Conservation (phyloP, 352 stramenopile genomes). For the Phytophthora pini region DNA sequence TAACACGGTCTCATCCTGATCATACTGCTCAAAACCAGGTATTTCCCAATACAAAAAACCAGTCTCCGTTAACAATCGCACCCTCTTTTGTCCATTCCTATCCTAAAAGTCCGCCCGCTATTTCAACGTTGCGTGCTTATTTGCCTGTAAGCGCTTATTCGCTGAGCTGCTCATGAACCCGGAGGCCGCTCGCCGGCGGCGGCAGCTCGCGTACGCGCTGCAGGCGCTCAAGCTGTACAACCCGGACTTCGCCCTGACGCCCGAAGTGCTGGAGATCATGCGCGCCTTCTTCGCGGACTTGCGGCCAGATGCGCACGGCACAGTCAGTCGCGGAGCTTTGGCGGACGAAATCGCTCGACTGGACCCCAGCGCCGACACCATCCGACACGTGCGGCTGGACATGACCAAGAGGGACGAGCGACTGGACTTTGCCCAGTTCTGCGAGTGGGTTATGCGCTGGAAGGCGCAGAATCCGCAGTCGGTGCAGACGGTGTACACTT, state of each 20-base stretch:
- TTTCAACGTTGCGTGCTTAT: no score
- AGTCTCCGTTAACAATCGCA: background rate
- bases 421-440: slow-evolving; percentile 78
- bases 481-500: slow-evolving; percentile 79
- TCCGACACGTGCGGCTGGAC: slow-evolving; percentile 51
- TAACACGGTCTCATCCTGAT: no score
- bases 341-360: slow-evolving; percentile 72
- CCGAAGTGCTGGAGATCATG: slow-evolving; percentile 84
- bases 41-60: background rate
- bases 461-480: slow-evolving; percentile 70
- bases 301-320: slow-evolving; percentile 52
- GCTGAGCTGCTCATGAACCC: background rate
- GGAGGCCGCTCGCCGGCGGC: slow-evolving; percentile 21
- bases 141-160: no score
- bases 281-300: slow-evolving; percentile 81
- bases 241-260: slow-evolving; percentile 81
- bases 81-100: slow-evolving; percentile 7
- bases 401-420: slow-evolving; percentile 43
- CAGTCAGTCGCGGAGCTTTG: slow-evolving; percentile 57
- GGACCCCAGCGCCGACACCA: slow-evolving; percentile 64
- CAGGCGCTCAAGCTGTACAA: slow-evolving; percentile 82
- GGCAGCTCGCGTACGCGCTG: slow-evolving; percentile 56
- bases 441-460: slow-evolving; percentile 81
- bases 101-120: no score
- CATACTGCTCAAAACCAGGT: background rate